phyloP scores from a whole-genome alignment of 2,329 filamentous ascomycete genomes.

The Sodiomyces alkalinus region DNA sequence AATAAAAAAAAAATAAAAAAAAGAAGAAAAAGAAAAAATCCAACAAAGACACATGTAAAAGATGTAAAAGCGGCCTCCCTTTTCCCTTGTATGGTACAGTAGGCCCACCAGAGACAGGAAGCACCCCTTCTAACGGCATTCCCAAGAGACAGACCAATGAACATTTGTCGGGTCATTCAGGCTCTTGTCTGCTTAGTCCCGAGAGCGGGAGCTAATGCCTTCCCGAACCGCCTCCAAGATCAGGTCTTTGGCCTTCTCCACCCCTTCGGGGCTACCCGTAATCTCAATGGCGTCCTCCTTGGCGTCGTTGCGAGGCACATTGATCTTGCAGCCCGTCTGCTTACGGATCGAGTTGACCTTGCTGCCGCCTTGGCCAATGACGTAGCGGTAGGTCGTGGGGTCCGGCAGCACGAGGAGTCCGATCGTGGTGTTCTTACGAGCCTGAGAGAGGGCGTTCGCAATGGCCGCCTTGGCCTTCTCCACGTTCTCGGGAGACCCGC shows the following conservation, averaged over 20 bases:
- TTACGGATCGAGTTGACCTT: constrained; percentile 89
- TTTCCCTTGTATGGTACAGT: no score
- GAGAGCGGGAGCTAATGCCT: constrained; percentile 23
- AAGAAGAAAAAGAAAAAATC: no score
- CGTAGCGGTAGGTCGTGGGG: constrained; percentile 73
- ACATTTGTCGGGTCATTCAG: no score
- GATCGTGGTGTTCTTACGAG: constrained; percentile 52
- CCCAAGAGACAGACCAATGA: no score
- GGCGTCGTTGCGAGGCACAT: constrained; percentile 70
- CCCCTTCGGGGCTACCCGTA: constrained; percentile 59
- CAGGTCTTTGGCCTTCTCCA: constrained; percentile 76
- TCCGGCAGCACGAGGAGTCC: constrained; percentile 87
- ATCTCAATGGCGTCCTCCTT: constrained; percentile 80
- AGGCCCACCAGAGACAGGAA: no score
- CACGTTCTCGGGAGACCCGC: constrained; percentile 62
- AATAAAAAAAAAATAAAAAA: no score
- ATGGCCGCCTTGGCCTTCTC: constrained; percentile 68
- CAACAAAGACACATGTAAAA: no score
- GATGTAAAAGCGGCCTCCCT: no score
- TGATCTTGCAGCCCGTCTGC: constrained; percentile 85
- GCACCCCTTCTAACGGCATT: no score
- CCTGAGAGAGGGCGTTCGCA: constrained; percentile 56
- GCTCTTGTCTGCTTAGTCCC: no score
- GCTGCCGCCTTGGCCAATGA: constrained; percentile 77
- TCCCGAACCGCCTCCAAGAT: constrained; percentile 72